These are phyloP conservation scores for Naumovozyma baii DNA, from an alignment of 805 yeast species.

Conservation along the genomic window DNA sequence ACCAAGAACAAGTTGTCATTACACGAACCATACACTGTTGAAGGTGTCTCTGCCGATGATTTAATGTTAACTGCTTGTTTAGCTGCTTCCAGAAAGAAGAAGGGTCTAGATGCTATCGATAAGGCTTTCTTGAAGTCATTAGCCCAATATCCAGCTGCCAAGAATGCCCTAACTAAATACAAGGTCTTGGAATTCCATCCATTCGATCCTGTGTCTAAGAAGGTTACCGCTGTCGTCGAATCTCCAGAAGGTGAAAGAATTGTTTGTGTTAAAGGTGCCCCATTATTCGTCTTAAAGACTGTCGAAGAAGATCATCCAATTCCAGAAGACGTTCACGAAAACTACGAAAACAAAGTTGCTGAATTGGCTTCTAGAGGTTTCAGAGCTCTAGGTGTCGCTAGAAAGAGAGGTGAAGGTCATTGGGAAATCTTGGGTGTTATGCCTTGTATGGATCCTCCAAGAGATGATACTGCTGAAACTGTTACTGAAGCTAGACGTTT, in stretches of 20 bases:
- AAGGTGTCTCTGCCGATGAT: slow-evolving; percentile 93
- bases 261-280: slow-evolving; percentile 96
- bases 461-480: slow-evolving; percentile 95
- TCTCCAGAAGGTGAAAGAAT: slow-evolving; percentile 94
- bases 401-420: slow-evolving; percentile 97
- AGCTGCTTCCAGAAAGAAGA: slow-evolving; percentile 96
- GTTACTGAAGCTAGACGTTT: slow-evolving; percentile 82
- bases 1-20: slow-evolving; percentile 94
- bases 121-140: slow-evolving; percentile 92
- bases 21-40: slow-evolving; percentile 96
- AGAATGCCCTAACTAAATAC: slow-evolving; percentile 85
- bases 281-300: slow-evolving; percentile 90
- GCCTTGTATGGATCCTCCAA: slow-evolving; percentile 99
- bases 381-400: slow-evolving; percentile 97
- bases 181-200: slow-evolving; percentile 94
- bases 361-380: slow-evolving; percentile 97
- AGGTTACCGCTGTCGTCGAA: slow-evolving; percentile 89
- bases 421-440: slow-evolving; percentile 96
- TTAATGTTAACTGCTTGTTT: slow-evolving; percentile 95
- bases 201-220: slow-evolving; percentile 95
- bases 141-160: slow-evolving; percentile 82
- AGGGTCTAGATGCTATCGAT: slow-evolving; percentile 96
- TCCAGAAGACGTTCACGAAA: slow-evolving; percentile 87
- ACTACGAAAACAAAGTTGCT: slow-evolving; percentile 94
- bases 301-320: slow-evolving; percentile 96